Conservation (phyloP, 352 stramenopile species). For the Pythium rishiriense region DNA sequence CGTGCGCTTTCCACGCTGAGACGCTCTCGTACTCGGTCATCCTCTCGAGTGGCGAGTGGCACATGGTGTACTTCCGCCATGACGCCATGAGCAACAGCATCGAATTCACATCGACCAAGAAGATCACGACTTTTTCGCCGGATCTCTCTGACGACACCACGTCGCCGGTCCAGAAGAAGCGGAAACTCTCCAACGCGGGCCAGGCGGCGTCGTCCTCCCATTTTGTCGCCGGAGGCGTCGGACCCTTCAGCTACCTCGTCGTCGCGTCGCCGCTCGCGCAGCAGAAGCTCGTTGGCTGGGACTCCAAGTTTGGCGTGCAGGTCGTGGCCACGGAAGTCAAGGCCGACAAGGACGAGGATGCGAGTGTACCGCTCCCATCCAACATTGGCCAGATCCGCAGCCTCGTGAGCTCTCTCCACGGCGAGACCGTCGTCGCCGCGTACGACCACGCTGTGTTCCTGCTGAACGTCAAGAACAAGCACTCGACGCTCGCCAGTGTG, state of each 20-base stretch:
- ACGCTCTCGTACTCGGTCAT: constrained; percentile 73
- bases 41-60: constrained; percentile 55
- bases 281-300: constrained; percentile 55
- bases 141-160: constrained; percentile 23
- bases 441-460: constrained; percentile 71
- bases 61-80: constrained; percentile 47
- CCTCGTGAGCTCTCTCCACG: constrained; percentile 50
- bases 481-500: constrained; percentile 71
- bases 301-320: constrained; percentile 74
- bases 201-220: constrained; percentile 16
- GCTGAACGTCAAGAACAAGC: constrained; percentile 68
- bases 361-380: constrained; percentile 20
- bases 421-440: constrained; percentile 57
- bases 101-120: constrained; percentile 40
- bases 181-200: constrained; percentile 46
- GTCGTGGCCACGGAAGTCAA: constrained; percentile 56
- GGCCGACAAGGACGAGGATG: constrained; percentile 27
- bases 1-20: constrained; percentile 69
- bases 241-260: constrained; percentile 61
- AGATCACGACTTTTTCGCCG: constrained; percentile 36
- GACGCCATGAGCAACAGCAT: constrained; percentile 49
- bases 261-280: constrained; percentile 37
- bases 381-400: constrained; percentile 47
- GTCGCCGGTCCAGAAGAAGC: constrained; percentile 54
- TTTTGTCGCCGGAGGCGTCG: constrained; percentile 44